A percentile compares a stretch with the other conserved stretches of the same genome.
Conservation (phyloP, 192 early-diverging fungal genomes). For the Backusella tarrabulga region DNA sequence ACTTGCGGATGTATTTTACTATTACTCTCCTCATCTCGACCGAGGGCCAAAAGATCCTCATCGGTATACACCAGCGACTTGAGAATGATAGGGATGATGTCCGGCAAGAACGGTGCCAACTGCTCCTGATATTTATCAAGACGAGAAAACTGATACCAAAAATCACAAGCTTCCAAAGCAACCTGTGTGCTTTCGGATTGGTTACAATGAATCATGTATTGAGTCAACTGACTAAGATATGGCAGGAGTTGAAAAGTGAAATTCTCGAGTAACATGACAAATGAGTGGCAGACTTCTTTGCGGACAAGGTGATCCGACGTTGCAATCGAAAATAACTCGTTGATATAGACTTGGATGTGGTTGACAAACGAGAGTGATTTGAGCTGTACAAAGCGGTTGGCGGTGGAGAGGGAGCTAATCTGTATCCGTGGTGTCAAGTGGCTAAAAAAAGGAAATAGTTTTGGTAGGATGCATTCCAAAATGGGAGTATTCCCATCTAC, state of each 20-base stretch:
- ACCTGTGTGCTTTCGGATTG: slow-evolving; percentile 80
- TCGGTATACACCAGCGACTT: slow-evolving; percentile 94
- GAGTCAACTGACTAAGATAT: slow-evolving; percentile 79
- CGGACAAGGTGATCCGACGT: slow-evolving; percentile 72
- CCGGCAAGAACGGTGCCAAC: slow-evolving; percentile 63
- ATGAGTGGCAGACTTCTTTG: slow-evolving; percentile 88
- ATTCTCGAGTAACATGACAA: slow-evolving; percentile 88
- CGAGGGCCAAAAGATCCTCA: slow-evolving; percentile 76
- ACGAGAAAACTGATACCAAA: slow-evolving; percentile 94
- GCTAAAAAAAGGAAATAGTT: slow-evolving; percentile 82
- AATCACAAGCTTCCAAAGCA: slow-evolving; percentile 97
- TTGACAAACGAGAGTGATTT: slow-evolving; percentile 64
- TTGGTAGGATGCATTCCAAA: slow-evolving; percentile 82
- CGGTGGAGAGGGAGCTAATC: slow-evolving; percentile 75
- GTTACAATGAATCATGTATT: slow-evolving; percentile 94
- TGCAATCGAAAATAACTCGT: slow-evolving; percentile 74
- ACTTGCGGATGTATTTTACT: slow-evolving; percentile 49
- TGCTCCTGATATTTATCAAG: slow-evolving; percentile 71
- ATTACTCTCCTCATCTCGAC: slow-evolving; percentile 75
- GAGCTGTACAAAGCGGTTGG: slow-evolving; percentile 83
- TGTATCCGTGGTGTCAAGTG: slow-evolving; percentile 71
- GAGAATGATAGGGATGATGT: slow-evolving; percentile 87
- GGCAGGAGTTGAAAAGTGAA: slow-evolving; percentile 81
- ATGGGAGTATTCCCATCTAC: slow-evolving; percentile 67
- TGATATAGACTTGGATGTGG: slow-evolving; percentile 67